These are phyloP conservation scores for Mycena kentingensis DNA, from an alignment of 768 basidiomycete genomes.

Conservation along the genomic window DNA sequence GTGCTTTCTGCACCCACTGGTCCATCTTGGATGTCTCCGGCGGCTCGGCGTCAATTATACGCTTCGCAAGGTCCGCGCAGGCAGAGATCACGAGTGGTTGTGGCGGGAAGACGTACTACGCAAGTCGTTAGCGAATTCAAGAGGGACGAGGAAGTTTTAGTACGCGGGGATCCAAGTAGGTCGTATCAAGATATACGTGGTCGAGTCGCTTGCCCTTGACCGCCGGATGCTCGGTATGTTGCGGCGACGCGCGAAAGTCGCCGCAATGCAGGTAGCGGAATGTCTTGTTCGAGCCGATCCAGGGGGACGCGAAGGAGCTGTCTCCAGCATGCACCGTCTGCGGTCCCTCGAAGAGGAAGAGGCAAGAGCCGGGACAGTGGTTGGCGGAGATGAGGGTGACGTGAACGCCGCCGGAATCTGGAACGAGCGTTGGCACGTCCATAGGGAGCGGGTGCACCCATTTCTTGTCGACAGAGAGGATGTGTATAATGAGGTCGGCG, in stretches of 20 bases:
- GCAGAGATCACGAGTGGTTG: slow-evolving; percentile 94
- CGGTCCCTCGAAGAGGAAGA: slow-evolving; percentile 91
- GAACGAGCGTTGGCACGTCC: slow-evolving; percentile 72
- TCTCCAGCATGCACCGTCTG: slow-evolving; percentile 92
- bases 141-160: slow-evolving; percentile 4
- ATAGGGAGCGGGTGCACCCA: slow-evolving; percentile 90
- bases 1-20: too few relatives aligned
- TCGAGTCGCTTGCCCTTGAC: slow-evolving; percentile 83
- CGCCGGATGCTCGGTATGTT: slow-evolving; percentile 82
- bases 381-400: slow-evolving; percentile 98
- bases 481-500: slow-evolving; percentile 87
- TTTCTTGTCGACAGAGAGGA: slow-evolving; percentile 84
- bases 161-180: slow-evolving; percentile 88
- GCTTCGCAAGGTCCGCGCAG: slow-evolving; percentile 79
- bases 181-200: slow-evolving; percentile 92
- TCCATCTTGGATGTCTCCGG: slow-evolving; percentile 45
- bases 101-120: slow-evolving; percentile 91
- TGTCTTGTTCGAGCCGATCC: slow-evolving; percentile 63
- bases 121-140: slow-evolving; percentile 4
- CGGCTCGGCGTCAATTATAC: slow-evolving; percentile 49
- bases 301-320: slow-evolving; percentile 68
- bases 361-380: slow-evolving; percentile 94
- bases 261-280: slow-evolving; percentile 97
- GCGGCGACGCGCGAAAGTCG: slow-evolving; percentile 88
- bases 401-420: slow-evolving; percentile 79